Evolutionary conservation across 1,284 basidiomycete species (phyloP).

Genomic region (Pterulicium gracile): DNA sequence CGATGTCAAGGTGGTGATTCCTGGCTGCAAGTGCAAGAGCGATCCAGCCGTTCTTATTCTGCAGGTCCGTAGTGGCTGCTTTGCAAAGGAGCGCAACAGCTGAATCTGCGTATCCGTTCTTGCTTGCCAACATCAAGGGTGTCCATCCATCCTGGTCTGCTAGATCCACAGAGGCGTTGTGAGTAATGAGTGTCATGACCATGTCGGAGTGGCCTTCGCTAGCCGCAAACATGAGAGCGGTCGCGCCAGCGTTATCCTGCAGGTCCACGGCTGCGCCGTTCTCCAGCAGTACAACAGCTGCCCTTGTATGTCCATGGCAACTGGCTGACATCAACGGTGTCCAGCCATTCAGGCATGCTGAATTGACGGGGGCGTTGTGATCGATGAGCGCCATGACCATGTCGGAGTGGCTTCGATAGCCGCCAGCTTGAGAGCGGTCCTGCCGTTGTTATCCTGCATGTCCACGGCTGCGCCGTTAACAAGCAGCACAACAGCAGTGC

Average conservation of each 20-base stretch:
- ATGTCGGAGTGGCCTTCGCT: background rate
- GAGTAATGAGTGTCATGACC: background rate
- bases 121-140: background rate
- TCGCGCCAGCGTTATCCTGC: background rate
- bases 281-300: background rate
- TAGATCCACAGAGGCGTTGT: background rate
- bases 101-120: background rate
- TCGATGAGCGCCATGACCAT: background rate
- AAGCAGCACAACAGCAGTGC: background rate
- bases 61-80: background rate
- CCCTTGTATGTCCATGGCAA: background rate
- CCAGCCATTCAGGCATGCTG: background rate
- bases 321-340: background rate
- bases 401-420: background rate
- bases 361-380: background rate
- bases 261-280: background rate
- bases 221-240: background rate
- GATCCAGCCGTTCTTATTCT: background rate
- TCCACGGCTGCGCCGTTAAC: background rate
- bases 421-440: background rate
- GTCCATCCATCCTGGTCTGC: background rate
- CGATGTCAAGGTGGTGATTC: background rate
- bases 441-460: background rate
- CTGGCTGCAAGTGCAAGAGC: background rate
- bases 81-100: background rate